These are phyloP conservation scores for Claviceps capensis DNA, from an alignment of 2,329 filamentous ascomycete species.

Conservation along the genomic window DNA sequence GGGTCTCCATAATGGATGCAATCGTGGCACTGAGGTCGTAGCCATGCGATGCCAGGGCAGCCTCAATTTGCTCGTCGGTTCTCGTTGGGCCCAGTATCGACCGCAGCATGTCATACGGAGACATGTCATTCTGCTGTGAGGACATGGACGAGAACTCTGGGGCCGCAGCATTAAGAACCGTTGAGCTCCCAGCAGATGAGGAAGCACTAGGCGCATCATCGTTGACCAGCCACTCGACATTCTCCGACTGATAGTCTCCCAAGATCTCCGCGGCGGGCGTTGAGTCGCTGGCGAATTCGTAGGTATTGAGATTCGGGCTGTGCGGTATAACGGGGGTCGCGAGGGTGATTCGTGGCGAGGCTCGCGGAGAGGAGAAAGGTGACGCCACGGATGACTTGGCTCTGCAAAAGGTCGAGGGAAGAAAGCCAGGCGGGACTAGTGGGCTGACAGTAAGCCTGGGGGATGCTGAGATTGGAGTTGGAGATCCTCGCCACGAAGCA, in stretches of 20 bases:
- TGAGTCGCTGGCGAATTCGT: constrained; percentile 78
- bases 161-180: constrained; percentile 62
- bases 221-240: constrained; percentile 93
- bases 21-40: constrained; percentile 93
- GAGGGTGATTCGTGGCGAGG: constrained; percentile 80
- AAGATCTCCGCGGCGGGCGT: constrained; percentile 74
- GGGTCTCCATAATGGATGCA: constrained; percentile 70
- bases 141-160: constrained; percentile 57
- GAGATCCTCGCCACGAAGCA: constrained; percentile 77
- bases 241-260: constrained; percentile 83
- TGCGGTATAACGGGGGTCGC: constrained; percentile 85
- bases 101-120: constrained; percentile 91
- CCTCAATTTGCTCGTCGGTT: constrained; percentile 87
- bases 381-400: constrained; percentile 69
- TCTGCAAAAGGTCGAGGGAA: constrained; percentile 60
- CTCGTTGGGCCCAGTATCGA: constrained; percentile 83
- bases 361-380: constrained; percentile 85
- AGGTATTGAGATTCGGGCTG: constrained; percentile 85
- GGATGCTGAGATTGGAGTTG: constrained; percentile 70
- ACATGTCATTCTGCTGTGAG: constrained; percentile 74
- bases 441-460: constrained; percentile 71
- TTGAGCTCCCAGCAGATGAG: constrained; percentile 56
- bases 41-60: constrained; percentile 74
- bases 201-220: constrained; percentile 71
- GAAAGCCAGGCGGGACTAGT: constrained; percentile 72